Evolutionary conservation across 75 land plant species (phyloP).

Genomic region (Picea sitchensis): DNA sequence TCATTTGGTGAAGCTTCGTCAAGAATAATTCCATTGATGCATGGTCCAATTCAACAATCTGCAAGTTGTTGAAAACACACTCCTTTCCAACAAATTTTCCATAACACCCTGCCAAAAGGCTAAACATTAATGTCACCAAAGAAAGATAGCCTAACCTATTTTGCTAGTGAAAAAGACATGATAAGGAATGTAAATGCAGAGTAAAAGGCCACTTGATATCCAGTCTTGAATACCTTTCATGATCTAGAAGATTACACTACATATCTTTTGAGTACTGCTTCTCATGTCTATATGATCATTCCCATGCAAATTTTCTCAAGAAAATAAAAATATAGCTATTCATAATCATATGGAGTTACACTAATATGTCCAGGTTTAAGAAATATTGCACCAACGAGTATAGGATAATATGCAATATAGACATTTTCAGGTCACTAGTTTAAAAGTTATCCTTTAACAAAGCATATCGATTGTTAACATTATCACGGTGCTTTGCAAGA

Average conservation of each 20-base stretch:
- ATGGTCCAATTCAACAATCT: slow-evolving; percentile 57
- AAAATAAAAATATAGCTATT: background rate
- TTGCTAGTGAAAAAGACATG: too few species aligned
- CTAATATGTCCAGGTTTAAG: background rate
- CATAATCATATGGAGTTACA: background rate
- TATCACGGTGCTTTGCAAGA: background rate
- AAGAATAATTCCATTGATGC: slow-evolving; percentile 46
- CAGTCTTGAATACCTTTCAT: background rate
- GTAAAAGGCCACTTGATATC: background rate
- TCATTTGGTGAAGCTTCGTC: slow-evolving; percentile 50
- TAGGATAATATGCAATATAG: background rate
- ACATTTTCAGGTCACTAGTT: background rate
- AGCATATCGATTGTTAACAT: background rate
- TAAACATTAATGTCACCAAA: slow-evolving; percentile 17
- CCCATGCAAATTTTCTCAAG: background rate
- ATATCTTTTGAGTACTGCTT: background rate
- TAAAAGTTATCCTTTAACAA: background rate
- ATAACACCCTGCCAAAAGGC: slow-evolving; percentile 69
- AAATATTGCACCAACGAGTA: background rate
- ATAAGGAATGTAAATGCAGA: too few species aligned
- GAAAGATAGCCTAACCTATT: slow-evolving; percentile 18
- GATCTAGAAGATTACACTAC: background rate
- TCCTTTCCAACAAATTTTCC: slow-evolving; percentile 80
- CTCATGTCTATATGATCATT: background rate
- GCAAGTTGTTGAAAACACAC: slow-evolving; percentile 50